A percentile compares a stretch with the other conserved stretches of the same genome.
These are phyloP conservation scores for Scedosporium aurantiacum DNA, from an alignment of 2,329 filamentous ascomycete species.

Conservation along the genomic window DNA sequence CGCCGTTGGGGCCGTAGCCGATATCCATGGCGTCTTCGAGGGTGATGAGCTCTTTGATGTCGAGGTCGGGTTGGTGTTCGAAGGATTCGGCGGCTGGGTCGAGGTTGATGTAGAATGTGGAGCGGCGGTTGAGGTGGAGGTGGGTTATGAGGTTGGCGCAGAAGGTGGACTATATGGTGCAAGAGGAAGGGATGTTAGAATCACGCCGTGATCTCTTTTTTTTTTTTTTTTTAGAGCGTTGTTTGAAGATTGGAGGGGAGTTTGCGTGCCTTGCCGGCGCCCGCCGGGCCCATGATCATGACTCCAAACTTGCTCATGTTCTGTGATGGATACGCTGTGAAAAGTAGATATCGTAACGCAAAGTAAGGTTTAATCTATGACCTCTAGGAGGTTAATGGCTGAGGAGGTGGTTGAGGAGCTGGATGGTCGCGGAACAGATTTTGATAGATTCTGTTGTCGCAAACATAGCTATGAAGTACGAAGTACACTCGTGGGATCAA, in stretches of 20 bases:
- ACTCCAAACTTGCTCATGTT: slow-evolving; percentile 87
- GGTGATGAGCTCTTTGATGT: slow-evolving; percentile 90
- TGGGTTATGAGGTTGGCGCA: slow-evolving; percentile 89
- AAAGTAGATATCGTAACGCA: background rate
- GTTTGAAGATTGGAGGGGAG: background rate
- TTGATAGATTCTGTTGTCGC: too few species aligned
- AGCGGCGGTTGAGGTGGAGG: slow-evolving; percentile 80
- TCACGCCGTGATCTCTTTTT: background rate
- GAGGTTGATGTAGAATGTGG: slow-evolving; percentile 95
- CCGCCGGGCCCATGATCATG: slow-evolving; percentile 92
- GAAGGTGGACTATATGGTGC: slow-evolving; percentile 63
- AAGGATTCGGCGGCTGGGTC: slow-evolving; percentile 93
- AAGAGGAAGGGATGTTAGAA: background rate
- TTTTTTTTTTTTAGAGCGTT: background rate
- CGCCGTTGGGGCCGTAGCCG: slow-evolving; percentile 80
- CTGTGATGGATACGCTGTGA: slow-evolving; percentile 12
- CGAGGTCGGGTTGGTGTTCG: slow-evolving; percentile 80
- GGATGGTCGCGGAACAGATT: too few species aligned
- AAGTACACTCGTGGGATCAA: background rate
- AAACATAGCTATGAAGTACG: too few species aligned
- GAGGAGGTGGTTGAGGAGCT: background rate
- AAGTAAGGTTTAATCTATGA: too few species aligned
- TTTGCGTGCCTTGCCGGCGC: slow-evolving; percentile 68
- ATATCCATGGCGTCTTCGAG: slow-evolving; percentile 96
- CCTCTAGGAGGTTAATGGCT: background rate